Percentiles rank a stretch among this genome's conserved stretches.
Evolutionary conservation across 2,329 filamentous ascomycete genomes (phyloP).

Genomic region (Aureobasidium sp.): DNA sequence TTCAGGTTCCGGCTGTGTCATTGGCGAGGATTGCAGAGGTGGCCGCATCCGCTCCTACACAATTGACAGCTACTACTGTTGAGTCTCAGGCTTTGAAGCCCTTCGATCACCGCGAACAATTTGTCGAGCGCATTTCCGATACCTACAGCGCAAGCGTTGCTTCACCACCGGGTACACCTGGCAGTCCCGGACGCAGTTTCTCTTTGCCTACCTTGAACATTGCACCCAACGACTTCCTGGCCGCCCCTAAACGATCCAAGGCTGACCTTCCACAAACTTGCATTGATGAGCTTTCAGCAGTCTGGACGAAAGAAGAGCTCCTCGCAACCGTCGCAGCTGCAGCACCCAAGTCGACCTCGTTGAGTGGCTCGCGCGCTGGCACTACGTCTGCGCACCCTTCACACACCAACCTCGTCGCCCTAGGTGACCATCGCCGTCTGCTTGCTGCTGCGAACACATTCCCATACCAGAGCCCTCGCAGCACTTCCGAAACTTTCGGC

Average conservation of each 20-base stretch:
- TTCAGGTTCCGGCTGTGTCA: conserved; percentile 62
- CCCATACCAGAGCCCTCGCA: conserved; percentile 13
- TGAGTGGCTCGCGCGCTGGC: conserved; percentile 59
- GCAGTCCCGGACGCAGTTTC: conserved; percentile 46
- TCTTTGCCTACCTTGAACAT: conserved; percentile 52
- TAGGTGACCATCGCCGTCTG: conserved; percentile 21
- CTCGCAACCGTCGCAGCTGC: conserved; percentile 60
- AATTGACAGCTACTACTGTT: conserved; percentile 42
- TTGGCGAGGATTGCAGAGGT: conserved; percentile 49
- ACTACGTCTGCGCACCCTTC: conserved; percentile 36
- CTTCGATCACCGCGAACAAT: conserved; percentile 63
- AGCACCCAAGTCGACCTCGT: conserved; percentile 62
- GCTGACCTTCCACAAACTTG: conserved; percentile 60
- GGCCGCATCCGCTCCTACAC: conserved; percentile 39
- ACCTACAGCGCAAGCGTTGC: conserved; percentile 57
- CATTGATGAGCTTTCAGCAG: conserved; percentile 66
- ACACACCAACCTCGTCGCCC: conserved; percentile 7
- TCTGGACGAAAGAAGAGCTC: conserved; percentile 73
- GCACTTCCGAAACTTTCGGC: conserved; percentile 5
- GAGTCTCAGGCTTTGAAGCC: conserved; percentile 61
- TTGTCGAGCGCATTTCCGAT: conserved; percentile 67
- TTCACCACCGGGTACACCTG: conserved; percentile 58
- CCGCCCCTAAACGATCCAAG: conserved; percentile 28
- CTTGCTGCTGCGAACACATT: conserved; percentile 20
- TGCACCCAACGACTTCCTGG: conserved; percentile 25